These are phyloP conservation scores for Amanita pallidorosea DNA, from an alignment of 768 basidiomycete genomes.

Conservation along the genomic window DNA sequence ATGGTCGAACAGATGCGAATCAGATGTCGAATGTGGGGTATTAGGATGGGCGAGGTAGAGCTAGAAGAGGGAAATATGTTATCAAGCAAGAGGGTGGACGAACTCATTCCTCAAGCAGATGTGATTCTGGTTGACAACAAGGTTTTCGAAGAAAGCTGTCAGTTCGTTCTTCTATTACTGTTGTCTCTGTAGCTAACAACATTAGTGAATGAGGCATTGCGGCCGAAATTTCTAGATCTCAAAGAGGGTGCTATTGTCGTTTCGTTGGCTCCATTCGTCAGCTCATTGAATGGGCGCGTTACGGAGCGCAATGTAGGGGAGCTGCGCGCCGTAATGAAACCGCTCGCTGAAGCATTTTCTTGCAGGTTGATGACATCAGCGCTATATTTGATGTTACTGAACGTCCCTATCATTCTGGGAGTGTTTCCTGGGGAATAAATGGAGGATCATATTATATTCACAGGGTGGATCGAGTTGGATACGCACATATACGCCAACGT, in stretches of 20 bases:
- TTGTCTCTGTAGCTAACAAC: conserved; percentile 6
- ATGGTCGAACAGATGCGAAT: conserved; percentile 68
- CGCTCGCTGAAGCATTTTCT: conserved; percentile 1
- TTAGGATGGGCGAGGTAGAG: conserved; percentile 65
- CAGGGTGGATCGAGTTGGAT: conserved; percentile 64
- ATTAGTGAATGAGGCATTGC: conserved; percentile 77
- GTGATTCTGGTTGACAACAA: conserved; percentile 90
- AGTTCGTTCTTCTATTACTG: conserved; percentile 20
- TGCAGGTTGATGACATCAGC: conserved; percentile 65
- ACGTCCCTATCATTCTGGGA: conserved; percentile 54
- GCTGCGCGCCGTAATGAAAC: conserved; percentile 2
- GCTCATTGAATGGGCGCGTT: conserved; percentile 58
- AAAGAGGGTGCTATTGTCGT: conserved; percentile 90
- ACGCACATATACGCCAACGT: conserved; percentile 44
- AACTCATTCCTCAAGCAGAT: conserved; percentile 72
- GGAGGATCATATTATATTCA: conserved; percentile 69
- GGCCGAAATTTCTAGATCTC: conserved; percentile 86
- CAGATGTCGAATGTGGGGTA: conserved; percentile 88
- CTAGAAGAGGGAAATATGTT: conserved; percentile 85
- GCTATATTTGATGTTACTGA: conserved; percentile 75
- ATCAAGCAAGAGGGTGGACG: conserved; percentile 48
- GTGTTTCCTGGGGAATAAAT: conserved; percentile 73
- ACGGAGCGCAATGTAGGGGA: conserved; percentile 76
- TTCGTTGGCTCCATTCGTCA: conserved; percentile 79
- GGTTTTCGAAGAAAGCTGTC: conserved; percentile 65